Percentiles rank a stretch among this genome's conserved stretches.
Evolutionary conservation across 2,329 filamentous ascomycete genomes (phyloP).

Genomic region (Xylariaceae sp.): DNA sequence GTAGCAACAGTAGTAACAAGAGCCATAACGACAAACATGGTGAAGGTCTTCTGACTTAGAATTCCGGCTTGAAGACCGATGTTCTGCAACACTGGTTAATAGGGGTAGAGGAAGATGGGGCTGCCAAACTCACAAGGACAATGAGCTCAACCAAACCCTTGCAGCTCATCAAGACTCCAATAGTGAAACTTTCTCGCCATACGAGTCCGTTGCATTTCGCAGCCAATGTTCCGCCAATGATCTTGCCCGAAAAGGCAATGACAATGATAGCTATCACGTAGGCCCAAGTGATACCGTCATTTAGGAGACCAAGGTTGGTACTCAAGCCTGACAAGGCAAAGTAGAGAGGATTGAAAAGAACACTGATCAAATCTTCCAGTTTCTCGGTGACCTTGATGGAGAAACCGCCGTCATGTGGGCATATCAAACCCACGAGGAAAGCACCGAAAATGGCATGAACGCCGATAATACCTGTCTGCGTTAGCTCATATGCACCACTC

Average conservation of each 20-base stretch:
- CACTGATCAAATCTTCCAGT: slow-evolving; percentile 83
- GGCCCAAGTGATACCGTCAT: slow-evolving; percentile 78
- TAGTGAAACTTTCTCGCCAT: slow-evolving; percentile 85
- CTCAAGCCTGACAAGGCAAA: slow-evolving; percentile 88
- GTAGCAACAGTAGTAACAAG: slow-evolving; percentile 69
- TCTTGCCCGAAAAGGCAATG: slow-evolving; percentile 80
- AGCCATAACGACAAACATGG: slow-evolving; percentile 81
- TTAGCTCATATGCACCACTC: slow-evolving; percentile 9
- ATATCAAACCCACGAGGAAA: slow-evolving; percentile 83
- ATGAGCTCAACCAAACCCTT: slow-evolving; percentile 94
- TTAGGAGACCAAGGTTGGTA: slow-evolving; percentile 78
- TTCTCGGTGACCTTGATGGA: slow-evolving; percentile 90
- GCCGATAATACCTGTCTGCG: slow-evolving; percentile 70
- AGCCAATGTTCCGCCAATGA: slow-evolving; percentile 74
- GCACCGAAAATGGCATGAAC: slow-evolving; percentile 93
- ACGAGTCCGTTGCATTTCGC: slow-evolving; percentile 70
- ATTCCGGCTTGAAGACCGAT: slow-evolving; percentile 71
- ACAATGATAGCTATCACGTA: slow-evolving; percentile 81
- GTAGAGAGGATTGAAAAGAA: slow-evolving; percentile 82
- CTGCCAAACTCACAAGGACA: slow-evolving; percentile 61
- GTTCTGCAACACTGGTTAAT: slow-evolving; percentile 38
- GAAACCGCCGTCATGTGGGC: slow-evolving; percentile 84
- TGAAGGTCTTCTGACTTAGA: slow-evolving; percentile 65
- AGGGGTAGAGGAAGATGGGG: slow-evolving; percentile 9
- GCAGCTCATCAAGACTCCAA: slow-evolving; percentile 91